Evolutionary conservation across 164 flowering plant genomes (phyloP).

Genomic region (Nelumbo lutea): DNA sequence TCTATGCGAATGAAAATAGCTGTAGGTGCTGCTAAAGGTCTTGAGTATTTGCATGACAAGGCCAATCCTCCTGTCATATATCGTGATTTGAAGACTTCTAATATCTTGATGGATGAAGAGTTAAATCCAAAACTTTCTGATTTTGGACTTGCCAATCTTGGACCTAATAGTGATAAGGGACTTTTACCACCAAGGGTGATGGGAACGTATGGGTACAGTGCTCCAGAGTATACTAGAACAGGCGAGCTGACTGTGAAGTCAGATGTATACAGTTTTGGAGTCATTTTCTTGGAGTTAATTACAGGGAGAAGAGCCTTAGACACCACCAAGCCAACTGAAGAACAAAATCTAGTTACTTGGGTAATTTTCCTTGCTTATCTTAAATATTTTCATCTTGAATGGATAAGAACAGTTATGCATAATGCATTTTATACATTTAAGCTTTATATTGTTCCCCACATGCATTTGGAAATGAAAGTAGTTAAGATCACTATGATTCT

Average conservation of each 20-base stretch:
- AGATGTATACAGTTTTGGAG: slow-evolving; percentile 71
- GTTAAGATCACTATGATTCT: not conserved
- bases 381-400: not conserved
- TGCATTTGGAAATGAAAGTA: not conserved
- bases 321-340: slow-evolving; percentile 44
- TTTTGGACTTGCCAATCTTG: slow-evolving; percentile 57
- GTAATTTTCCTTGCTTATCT: slow-evolving; percentile 22
- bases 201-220: slow-evolving; percentile 71
- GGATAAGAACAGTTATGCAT: not conserved
- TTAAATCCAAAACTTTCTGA: slow-evolving; percentile 58
- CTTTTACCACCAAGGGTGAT: slow-evolving; percentile 47
- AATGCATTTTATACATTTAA: not conserved
- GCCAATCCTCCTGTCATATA: slow-evolving; percentile 64
- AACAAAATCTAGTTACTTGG: slow-evolving; percentile 71
- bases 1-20: slow-evolving; percentile 55
- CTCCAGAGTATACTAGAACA: slow-evolving; percentile 57
- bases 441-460: not conserved
- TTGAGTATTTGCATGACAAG: slow-evolving; percentile 60
- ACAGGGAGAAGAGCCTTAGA: slow-evolving; percentile 68
- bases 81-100: slow-evolving; percentile 56
- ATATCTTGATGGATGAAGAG: slow-evolving; percentile 48
- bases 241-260: slow-evolving; percentile 55
- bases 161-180: slow-evolving; percentile 36
- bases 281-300: slow-evolving; percentile 57
- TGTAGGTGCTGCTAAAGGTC: slow-evolving; percentile 52